Evolutionary conservation across 441 rosid species (phyloP), one percentile per base, ranked within the genome.

Genomic region (Gossypium gossypioides): DNA sequence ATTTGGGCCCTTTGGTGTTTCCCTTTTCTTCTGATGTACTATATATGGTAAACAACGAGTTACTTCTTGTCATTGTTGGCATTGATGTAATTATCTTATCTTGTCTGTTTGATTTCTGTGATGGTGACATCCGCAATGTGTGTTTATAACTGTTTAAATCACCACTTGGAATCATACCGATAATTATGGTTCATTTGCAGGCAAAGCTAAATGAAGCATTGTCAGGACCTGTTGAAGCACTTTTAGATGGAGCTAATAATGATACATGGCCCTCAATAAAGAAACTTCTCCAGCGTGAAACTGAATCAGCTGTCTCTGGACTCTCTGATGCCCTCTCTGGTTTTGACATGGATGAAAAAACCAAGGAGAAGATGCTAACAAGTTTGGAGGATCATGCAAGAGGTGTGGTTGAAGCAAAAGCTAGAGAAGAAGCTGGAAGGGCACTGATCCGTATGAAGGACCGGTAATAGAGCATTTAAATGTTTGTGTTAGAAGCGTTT

Each of bases 221-320:
- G 74, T 77, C 96, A 15, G 98, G 86, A 73, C 97, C 99, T 16
- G 96, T 91, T 73, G 99, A 91, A 84, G 93, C 97, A 76, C 97
- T 93, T 40, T 68, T 96, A 18, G 98, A 91, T 81, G 97, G 90
- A 71, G 97, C 99, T 61, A 84, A 77, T 76, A 76, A 74, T 69
- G 91, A 88, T 81, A 96, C 99, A 59, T 96, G 99, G 99, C 82
- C 93, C 3, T 78, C 97, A 74, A 93, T 93, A 81, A 88, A 87
- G 84, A 93, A 86, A 74, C 91, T 93, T 75, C 81, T 90, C 72
- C 77, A 12, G 70, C 81, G 82, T 69, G 98, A 96, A 84, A 82
- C 88, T 61, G 86, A 84, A 83, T 76, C 89, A 67, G 97, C 92
- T 59, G 87, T 91, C 24, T 78, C 85, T 77, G 94, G 87, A 69